A percentile compares a stretch with the other conserved stretches of the same genome.
These are phyloP conservation scores for Polytolypa hystricis DNA, from an alignment of 2,329 filamentous ascomycete genomes.

Conservation along the genomic window DNA sequence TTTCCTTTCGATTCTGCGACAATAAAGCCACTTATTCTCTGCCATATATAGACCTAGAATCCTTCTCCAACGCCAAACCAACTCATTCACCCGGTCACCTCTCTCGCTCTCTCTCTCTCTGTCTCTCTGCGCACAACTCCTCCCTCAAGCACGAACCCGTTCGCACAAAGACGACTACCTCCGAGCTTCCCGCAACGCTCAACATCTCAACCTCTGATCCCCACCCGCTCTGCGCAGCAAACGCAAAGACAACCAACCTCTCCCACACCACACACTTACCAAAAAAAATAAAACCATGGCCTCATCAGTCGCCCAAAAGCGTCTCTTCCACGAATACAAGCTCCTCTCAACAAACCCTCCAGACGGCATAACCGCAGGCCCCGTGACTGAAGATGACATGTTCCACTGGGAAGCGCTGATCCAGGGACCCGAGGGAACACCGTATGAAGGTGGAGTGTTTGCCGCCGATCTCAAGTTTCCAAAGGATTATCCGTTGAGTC, in stretches of 20 bases:
- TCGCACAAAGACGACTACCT: too few species aligned
- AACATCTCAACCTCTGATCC: slow-evolving; percentile 7
- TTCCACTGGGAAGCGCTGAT: slow-evolving; percentile 95
- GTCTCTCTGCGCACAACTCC: too few species aligned
- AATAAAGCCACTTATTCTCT: too few species aligned
- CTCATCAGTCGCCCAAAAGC: slow-evolving; percentile 50
- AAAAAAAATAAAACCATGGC: slow-evolving; percentile 25
- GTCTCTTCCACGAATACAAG: slow-evolving; percentile 93
- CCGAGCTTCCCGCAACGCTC: too few species aligned
- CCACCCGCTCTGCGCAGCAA: slow-evolving; percentile 9
- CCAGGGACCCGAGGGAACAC: slow-evolving; percentile 87
- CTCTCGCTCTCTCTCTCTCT: too few species aligned
- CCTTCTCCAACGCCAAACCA: too few species aligned
- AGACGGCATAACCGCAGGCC: slow-evolving; percentile 94
- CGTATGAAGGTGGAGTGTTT: slow-evolving; percentile 92
- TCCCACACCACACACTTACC: not conserved
- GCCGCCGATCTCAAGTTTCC: slow-evolving; percentile 91
- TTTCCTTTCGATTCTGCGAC: too few species aligned
- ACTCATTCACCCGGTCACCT: too few species aligned
- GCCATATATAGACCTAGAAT: too few species aligned
- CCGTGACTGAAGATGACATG: slow-evolving; percentile 86
- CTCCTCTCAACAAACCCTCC: slow-evolving; percentile 86
- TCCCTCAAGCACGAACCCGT: too few species aligned
- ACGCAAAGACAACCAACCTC: not conserved
- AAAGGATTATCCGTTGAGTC: slow-evolving; percentile 90